These are phyloP conservation scores for Trichophyton simii DNA, from an alignment of 2,329 filamentous ascomycete species.

Conservation along the genomic window DNA sequence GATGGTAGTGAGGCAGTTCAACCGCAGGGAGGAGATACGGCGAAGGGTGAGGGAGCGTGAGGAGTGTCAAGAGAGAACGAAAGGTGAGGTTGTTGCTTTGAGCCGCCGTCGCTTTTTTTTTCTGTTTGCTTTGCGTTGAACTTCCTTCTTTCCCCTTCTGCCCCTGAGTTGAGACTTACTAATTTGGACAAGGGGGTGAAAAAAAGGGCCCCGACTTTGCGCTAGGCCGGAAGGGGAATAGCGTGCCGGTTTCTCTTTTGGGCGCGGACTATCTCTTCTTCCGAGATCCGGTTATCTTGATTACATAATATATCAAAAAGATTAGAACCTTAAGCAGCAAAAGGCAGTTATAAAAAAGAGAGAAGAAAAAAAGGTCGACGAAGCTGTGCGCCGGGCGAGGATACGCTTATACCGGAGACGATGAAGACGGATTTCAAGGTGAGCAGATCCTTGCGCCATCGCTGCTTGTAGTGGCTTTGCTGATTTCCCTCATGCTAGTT, in stretches of 20 bases:
- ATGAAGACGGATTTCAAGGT: constrained; percentile 99
- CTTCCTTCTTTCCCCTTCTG: constrained; percentile 12
- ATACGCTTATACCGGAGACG: constrained; percentile 16
- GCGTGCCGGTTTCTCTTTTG: constrained; percentile 9
- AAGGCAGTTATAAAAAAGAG: not conserved
- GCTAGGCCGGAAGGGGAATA: constrained; percentile 22
- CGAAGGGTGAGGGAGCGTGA: not conserved
- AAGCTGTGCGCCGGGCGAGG: constrained; percentile 5
- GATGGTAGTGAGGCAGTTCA: not conserved
- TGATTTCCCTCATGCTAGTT: constrained; percentile 50
- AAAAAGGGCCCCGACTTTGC: constrained; percentile 16
- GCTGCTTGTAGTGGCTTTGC: not conserved
- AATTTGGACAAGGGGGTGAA: constrained; percentile 13
- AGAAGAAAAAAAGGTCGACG: not conserved
- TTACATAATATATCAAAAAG: not conserved
- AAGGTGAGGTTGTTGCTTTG: constrained; percentile 7
- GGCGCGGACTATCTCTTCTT: constrained; percentile 19
- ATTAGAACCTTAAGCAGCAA: not conserved
- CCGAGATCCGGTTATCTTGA: not conserved
- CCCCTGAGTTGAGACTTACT: constrained; percentile 21
- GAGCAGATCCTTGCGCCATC: constrained; percentile 11
- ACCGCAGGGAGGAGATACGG: constrained; percentile 3
- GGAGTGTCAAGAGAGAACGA: constrained; percentile 6
- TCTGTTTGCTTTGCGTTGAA: constrained; percentile 9
- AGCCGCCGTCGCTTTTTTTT: constrained; percentile 8